Conservation (phyloP, 169 alveolate genomes). For the Theileria luwenshuni region DNA sequence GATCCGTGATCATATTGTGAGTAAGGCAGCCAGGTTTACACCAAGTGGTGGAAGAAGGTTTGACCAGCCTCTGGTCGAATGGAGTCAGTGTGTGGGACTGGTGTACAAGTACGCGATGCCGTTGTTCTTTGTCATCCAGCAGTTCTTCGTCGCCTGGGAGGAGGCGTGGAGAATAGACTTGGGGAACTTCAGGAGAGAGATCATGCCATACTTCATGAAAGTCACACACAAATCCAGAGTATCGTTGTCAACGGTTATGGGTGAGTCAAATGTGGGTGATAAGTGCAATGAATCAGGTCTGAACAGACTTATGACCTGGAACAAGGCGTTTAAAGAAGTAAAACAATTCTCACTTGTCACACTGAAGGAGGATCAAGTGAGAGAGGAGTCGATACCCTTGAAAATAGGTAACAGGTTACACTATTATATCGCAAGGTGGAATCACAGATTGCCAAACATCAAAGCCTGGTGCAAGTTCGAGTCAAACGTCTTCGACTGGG, state of each 20-base stretch:
- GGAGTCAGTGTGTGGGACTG: conserved; percentile 13
- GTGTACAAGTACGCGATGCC: not conserved
- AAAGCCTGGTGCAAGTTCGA: not conserved
- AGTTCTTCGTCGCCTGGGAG: conserved; percentile 43
- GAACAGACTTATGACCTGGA: conserved; percentile 10
- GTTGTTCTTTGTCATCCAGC: not conserved
- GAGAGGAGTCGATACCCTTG: not conserved
- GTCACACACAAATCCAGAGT: conserved; percentile 12
- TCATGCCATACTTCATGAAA: not conserved
- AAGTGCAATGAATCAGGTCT: not conserved
- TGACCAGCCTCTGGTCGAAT: not conserved
- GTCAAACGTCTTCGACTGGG: conserved; percentile 20
- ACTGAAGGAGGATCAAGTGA: conserved; percentile 5
- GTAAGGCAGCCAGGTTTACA: not conserved
- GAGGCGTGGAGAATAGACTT: conserved; percentile 34
- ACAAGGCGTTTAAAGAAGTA: conserved; percentile 7
- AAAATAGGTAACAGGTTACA: conserved; percentile 1
- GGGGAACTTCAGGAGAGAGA: not conserved
- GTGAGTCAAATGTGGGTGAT: not conserved
- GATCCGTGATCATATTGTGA: too few relatives aligned
- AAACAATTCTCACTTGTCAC: not conserved
- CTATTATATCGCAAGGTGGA: conserved; percentile 20
- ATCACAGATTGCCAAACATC: conserved; percentile 3
- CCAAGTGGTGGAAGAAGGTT: too few relatives aligned
- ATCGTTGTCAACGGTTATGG: conserved; percentile 17